These are phyloP conservation scores for Coleophoma crateriformis DNA, from an alignment of 2,329 filamentous ascomycete species.

Conservation along the genomic window DNA sequence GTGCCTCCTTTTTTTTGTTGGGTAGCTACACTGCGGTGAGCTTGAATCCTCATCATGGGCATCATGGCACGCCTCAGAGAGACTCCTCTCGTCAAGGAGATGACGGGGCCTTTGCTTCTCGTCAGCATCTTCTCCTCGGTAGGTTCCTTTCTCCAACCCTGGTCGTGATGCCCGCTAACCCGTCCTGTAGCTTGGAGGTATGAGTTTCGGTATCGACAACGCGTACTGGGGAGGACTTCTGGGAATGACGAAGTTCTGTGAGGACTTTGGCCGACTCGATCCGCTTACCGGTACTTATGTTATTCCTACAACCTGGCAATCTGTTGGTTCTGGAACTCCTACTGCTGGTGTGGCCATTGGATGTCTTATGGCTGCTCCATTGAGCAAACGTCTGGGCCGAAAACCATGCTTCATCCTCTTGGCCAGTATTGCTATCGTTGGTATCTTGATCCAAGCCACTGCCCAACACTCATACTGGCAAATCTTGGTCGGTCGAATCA, in stretches of 20 bases:
- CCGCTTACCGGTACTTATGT: background rate
- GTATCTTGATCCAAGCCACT: background rate
- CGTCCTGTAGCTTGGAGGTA: background rate
- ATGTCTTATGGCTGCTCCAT: background rate
- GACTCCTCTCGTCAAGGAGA: background rate
- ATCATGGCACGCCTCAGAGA: background rate
- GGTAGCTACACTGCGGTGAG: no score
- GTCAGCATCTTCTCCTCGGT: constrained; percentile 2
- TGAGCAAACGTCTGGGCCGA: background rate
- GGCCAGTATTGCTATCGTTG: background rate
- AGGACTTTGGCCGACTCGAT: background rate
- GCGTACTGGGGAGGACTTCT: background rate
- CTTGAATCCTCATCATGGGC: background rate
- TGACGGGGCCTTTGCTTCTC: constrained; percentile 2
- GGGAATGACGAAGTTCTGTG: background rate
- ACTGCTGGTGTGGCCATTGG: constrained; percentile 1
- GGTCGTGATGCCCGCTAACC: background rate
- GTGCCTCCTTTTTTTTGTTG: no score
- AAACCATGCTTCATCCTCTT: background rate
- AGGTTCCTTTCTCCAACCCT: background rate
- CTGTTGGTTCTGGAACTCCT: background rate
- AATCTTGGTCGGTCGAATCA: background rate
- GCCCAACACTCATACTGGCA: background rate
- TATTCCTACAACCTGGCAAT: background rate
- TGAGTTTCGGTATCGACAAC: constrained; percentile 2